Conservation (phyloP, 495 filamentous ascomycete genomes). For the Aspergillus funiculosus region DNA sequence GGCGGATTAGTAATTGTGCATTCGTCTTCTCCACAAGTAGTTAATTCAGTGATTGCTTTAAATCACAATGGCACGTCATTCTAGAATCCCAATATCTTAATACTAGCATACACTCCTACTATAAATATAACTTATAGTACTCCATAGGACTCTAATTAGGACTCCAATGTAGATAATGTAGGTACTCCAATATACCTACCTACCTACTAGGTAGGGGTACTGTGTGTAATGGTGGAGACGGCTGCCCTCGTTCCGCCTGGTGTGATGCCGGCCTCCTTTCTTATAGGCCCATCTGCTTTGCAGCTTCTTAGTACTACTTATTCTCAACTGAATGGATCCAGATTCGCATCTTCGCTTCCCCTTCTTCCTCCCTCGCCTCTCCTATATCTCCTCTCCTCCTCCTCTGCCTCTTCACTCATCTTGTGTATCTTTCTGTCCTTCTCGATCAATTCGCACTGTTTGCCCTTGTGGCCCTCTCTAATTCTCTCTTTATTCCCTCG, state of each 20-base stretch:
- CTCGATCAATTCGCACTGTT: too few relatives aligned
- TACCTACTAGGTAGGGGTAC: neutral
- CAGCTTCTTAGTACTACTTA: neutral
- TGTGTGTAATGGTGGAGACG: slow-evolving; percentile 12
- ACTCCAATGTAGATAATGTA: too few relatives aligned
- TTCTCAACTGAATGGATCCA: neutral
- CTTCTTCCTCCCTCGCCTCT: neutral
- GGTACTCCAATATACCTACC: too few relatives aligned
- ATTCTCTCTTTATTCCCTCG: too few relatives aligned
- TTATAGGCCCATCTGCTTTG: slow-evolving; percentile 5
- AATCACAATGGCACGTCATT: too few relatives aligned
- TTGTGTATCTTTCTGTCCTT: neutral
- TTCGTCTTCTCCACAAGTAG: too few relatives aligned
- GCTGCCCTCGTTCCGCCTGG: slow-evolving; percentile 39
- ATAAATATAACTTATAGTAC: too few relatives aligned
- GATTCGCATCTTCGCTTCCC: neutral
- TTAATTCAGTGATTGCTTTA: too few relatives aligned
- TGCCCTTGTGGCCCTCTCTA: neutral
- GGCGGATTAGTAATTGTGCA: too few relatives aligned
- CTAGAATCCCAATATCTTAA: too few relatives aligned
- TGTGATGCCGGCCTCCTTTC: slow-evolving; percentile 27
- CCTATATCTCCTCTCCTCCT: neutral
- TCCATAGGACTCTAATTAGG: too few relatives aligned
- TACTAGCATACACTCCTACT: too few relatives aligned
- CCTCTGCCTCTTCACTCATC: neutral